Percentiles rank a stretch among this genome's conserved stretches.
Evolutionary conservation across 257 asterid species (phyloP).

Genomic region (Eustoma russellianum): DNA sequence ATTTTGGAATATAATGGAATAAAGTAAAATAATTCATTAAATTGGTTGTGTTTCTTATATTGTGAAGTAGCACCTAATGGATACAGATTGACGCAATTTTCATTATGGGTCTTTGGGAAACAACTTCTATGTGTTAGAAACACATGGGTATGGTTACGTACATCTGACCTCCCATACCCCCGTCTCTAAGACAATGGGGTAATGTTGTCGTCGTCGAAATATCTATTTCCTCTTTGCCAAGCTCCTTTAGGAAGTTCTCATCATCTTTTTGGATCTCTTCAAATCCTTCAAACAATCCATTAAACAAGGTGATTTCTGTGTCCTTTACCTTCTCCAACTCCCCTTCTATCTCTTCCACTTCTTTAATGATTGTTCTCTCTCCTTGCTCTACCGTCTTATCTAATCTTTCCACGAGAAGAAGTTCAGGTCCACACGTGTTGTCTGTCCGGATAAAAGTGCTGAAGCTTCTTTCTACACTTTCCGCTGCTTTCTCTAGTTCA

Average conservation of each 20-base stretch:
- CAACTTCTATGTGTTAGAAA: too few species aligned
- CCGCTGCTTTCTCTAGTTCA: conserved; percentile 56
- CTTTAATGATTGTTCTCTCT: conserved; percentile 64
- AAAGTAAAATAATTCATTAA: too few species aligned
- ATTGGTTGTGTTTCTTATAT: too few species aligned
- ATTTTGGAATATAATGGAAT: too few species aligned
- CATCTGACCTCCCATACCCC: too few species aligned
- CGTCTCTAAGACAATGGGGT: too few species aligned
- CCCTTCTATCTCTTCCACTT: conserved; percentile 67
- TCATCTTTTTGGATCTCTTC: conserved; percentile 61
- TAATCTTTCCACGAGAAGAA: conserved; percentile 77
- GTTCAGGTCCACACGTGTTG: conserved; percentile 92
- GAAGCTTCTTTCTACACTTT: conserved; percentile 66
- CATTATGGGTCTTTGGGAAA: too few species aligned
- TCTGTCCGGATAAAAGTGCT: conserved; percentile 49
- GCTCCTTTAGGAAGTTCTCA: conserved; percentile 54
- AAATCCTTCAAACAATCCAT: conserved; percentile 57
- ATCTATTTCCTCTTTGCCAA: conserved; percentile 85
- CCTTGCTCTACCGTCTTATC: conserved; percentile 96
- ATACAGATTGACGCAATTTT: too few species aligned
- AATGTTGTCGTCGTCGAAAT: too few species aligned
- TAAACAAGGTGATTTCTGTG: conserved; percentile 48
- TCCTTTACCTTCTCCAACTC: conserved; percentile 56
- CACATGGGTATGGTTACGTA: too few species aligned
- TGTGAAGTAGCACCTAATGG: too few species aligned